Conservation (phyloP, 495 filamentous ascomycete species). For the Podospora tetraspora region DNA sequence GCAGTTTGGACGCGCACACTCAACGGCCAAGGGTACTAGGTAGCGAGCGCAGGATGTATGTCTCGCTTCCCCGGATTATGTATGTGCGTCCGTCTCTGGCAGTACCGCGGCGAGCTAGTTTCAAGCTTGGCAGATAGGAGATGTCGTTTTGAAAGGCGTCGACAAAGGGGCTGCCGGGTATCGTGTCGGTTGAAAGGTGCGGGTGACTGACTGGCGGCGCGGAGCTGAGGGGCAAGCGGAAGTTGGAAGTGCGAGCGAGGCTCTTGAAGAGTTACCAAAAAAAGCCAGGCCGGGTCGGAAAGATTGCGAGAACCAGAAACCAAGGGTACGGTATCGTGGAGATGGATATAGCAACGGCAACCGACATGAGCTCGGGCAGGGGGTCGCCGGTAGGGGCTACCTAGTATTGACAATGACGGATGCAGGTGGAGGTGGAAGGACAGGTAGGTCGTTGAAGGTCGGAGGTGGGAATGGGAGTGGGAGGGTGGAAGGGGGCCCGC, state of each 20-base stretch:
- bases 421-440: not conserved
- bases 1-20: not conserved
- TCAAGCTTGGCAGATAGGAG: not conserved
- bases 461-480: not conserved
- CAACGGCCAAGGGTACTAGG: not conserved
- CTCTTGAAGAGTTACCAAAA: not conserved
- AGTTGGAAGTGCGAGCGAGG: not conserved
- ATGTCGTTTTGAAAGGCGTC: not conserved
- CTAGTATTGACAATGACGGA: not conserved
- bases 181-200: not conserved
- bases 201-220: not conserved
- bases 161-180: not conserved
- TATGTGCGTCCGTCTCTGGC: not conserved
- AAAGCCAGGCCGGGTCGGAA: not conserved
- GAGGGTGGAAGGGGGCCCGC: not conserved
- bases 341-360: not conserved
- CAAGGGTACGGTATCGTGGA: not conserved
- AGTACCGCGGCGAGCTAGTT: not conserved
- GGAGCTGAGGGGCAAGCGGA: not conserved
- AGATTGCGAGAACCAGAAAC: not conserved
- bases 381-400: not conserved
- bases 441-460: not conserved
- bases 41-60: not conserved
- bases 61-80: not conserved
- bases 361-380: not conserved